Conservation (phyloP, 2,329 filamentous ascomycete species). For the Fusarium domesticum region DNA sequence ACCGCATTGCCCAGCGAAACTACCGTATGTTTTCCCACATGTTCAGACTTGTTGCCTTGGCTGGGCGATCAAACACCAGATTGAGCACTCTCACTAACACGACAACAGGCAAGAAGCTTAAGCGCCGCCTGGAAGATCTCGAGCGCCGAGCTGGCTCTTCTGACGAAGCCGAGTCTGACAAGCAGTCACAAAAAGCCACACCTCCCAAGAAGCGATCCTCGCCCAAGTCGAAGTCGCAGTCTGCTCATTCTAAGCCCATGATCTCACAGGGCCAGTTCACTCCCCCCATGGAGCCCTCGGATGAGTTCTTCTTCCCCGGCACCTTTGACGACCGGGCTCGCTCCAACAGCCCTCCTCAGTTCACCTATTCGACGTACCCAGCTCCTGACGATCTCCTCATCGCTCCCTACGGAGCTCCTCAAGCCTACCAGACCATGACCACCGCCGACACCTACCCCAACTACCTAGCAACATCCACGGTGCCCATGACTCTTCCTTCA, state of each 20-base stretch:
- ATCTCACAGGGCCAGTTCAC: conserved; percentile 55
- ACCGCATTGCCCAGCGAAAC: conserved; percentile 95
- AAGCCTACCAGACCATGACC: conserved; percentile 51
- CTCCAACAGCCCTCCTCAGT: conserved; percentile 69
- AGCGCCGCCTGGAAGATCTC: conserved; percentile 82
- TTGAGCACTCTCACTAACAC: background rate
- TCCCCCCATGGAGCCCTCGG: conserved; percentile 57
- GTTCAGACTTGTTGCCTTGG: too few relatives aligned
- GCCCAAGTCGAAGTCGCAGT: conserved; percentile 29
- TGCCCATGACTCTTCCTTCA: conserved; percentile 60
- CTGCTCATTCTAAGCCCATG: conserved; percentile 37
- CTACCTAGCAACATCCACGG: conserved; percentile 51
- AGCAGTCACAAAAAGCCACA: conserved; percentile 27
- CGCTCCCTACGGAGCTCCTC: conserved; percentile 54
- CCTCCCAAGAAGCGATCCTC: conserved; percentile 34
- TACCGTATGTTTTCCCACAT: conserved; percentile 65
- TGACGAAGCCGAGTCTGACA: conserved; percentile 44
- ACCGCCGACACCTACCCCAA: conserved; percentile 52
- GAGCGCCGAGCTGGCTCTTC: conserved; percentile 68
- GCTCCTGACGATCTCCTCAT: conserved; percentile 64
- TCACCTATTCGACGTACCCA: conserved; percentile 64
- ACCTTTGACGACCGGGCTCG: conserved; percentile 63
- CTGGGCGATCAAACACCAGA: background rate
- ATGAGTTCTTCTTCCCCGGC: conserved; percentile 64
- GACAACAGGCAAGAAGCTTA: conserved; percentile 80